Evolutionary conservation across 2,329 filamentous ascomycete species (phyloP).

Genomic region (Phialophora tarda): DNA sequence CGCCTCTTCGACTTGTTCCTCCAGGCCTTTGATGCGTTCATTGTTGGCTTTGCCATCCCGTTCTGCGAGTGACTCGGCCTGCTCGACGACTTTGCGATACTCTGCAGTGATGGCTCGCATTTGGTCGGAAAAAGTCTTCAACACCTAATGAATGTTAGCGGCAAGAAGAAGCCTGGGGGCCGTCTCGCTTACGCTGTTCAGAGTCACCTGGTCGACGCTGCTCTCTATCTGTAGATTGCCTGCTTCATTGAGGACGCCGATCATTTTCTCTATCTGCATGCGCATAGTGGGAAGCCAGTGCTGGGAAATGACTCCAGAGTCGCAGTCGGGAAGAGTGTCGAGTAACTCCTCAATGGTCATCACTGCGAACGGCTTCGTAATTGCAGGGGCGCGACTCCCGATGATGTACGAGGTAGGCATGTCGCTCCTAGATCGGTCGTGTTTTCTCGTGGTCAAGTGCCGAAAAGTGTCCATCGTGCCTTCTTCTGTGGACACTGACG

Average conservation of each 20-base stretch:
- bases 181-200: conserved; percentile 16
- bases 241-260: conserved; percentile 27
- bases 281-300: conserved; percentile 35
- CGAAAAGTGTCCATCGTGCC: conserved; percentile 30
- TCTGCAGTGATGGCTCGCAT: conserved; percentile 27
- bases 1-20: conserved; percentile 25
- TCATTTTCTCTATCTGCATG: conserved; percentile 27
- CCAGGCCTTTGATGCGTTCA: conserved; percentile 29
- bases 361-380: conserved; percentile 30
- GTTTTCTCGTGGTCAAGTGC: conserved; percentile 31
- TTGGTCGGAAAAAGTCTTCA: conserved; percentile 24
- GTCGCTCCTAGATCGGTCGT: conserved; percentile 23
- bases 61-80: conserved; percentile 33
- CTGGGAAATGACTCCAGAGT: conserved; percentile 16
- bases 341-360: conserved; percentile 36
- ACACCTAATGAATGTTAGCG: conserved; percentile 28
- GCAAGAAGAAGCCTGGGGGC: neutral
- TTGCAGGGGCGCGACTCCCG: conserved; percentile 20
- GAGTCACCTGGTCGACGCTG: conserved; percentile 22
- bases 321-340: conserved; percentile 24
- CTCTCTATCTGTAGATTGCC: conserved; percentile 24
- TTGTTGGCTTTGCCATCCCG: conserved; percentile 25
- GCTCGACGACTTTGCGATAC: conserved; percentile 31
- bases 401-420: conserved; percentile 28
- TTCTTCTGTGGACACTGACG: conserved; percentile 28